Percentiles rank a stretch among this genome's conserved stretches.
Evolutionary conservation across 176 grass and related monocot genomes (phyloP).

Genomic region (Oryza longistaminata): DNA sequence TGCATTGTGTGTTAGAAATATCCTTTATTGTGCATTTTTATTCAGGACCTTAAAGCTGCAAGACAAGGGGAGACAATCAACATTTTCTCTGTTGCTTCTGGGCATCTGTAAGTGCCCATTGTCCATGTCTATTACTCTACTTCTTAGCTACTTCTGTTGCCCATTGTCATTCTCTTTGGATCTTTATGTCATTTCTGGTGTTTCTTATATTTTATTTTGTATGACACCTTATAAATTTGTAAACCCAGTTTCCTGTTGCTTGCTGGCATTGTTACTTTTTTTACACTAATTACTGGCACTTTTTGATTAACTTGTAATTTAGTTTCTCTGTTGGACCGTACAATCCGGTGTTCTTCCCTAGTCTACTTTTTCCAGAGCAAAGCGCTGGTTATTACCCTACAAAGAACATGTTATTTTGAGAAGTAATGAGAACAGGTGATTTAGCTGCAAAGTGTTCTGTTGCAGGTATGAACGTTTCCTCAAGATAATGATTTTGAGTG

Average conservation of each 20-base stretch:
- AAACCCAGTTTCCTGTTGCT: constrained; percentile 15
- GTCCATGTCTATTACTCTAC: constrained; percentile 13
- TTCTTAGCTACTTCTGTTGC: neutral
- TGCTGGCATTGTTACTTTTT: constrained; percentile 1
- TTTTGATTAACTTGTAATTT: constrained; percentile 16
- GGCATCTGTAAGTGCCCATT: constrained; percentile 84
- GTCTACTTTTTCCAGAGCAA: constrained; percentile 21
- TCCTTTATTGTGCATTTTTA: constrained; percentile 28
- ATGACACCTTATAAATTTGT: constrained; percentile 5
- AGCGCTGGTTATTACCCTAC: constrained; percentile 1
- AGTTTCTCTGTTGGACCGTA: constrained; percentile 10
- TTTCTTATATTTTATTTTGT: constrained; percentile 11
- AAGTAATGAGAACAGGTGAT: constrained; percentile 31
- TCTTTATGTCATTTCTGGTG: neutral
- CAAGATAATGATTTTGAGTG: constrained; percentile 99
- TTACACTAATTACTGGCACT: constrained; percentile 2
- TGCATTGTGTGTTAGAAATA: constrained; percentile 14
- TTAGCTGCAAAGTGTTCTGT: constrained; percentile 31
- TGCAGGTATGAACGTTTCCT: constrained; percentile 96
- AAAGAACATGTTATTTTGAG: neutral
- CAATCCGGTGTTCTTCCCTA: neutral
- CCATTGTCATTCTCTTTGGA: constrained; percentile 9
- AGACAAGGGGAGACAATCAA: constrained; percentile 91
- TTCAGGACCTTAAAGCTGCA: constrained; percentile 69
- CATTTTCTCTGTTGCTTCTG: constrained; percentile 99